Evolutionary conservation across 768 basidiomycete species (phyloP).

Genomic region (Leccinum subtestaceum): DNA sequence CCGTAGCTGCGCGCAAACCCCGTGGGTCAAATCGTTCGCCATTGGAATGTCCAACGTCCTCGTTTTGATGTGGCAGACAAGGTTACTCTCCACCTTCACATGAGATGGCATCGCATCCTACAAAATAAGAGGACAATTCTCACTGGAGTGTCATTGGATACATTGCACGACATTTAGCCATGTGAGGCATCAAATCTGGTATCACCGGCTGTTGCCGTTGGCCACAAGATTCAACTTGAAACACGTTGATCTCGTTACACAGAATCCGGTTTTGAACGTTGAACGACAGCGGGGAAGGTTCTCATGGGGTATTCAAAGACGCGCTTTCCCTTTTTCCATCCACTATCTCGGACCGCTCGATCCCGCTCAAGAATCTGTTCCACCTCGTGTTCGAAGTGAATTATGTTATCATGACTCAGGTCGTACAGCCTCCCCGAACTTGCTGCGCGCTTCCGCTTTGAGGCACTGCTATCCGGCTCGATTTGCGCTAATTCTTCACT

Average conservation of each 20-base stretch:
- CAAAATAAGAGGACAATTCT: neutral
- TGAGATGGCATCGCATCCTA: constrained; percentile 3
- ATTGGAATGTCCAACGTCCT: constrained; percentile 11
- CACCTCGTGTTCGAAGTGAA: constrained; percentile 27
- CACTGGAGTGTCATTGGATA: constrained; percentile 1
- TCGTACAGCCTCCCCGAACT: constrained; percentile 10
- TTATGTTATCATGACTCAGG: constrained; percentile 14
- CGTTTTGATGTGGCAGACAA: constrained; percentile 23
- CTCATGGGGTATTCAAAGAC: constrained; percentile 8
- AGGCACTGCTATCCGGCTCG: constrained; percentile 10
- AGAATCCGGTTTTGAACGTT: constrained; percentile 7
- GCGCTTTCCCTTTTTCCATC: constrained; percentile 7
- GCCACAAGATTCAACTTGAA: constrained; percentile 1
- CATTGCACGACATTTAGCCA: constrained; percentile 5
- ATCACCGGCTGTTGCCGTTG: constrained; percentile 4
- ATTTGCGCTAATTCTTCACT: constrained; percentile 8
- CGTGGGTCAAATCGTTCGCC: constrained; percentile 12
- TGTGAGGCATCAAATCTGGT: neutral
- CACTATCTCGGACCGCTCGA: constrained; percentile 4
- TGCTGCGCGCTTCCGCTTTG: constrained; percentile 2
- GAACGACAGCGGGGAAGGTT: constrained; percentile 8
- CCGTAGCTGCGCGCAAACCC: constrained; percentile 10
- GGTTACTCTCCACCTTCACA: constrained; percentile 1
- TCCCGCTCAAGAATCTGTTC: constrained; percentile 11
- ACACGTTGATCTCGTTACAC: constrained; percentile 12